A percentile compares a stretch with the other conserved stretches of the same genome.
phyloP scores from a whole-genome alignment of 2,329 filamentous ascomycete species.

The Bipolaris oryzae region DNA sequence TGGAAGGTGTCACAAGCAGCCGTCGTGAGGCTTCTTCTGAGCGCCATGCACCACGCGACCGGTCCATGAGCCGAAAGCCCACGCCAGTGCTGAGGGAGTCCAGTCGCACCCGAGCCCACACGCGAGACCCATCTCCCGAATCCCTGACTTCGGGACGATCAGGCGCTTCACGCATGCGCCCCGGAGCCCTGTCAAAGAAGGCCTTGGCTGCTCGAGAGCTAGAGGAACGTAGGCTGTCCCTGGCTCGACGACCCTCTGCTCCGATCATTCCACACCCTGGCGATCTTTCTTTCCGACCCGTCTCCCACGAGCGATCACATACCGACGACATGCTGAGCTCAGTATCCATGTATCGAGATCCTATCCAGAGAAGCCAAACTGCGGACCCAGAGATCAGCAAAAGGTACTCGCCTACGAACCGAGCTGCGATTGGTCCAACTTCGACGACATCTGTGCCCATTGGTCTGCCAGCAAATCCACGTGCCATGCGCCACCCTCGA shows the following conservation, averaged over 20 bases:
- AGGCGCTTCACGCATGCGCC: slow-evolving; percentile 31
- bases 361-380: slow-evolving; percentile 65
- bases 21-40: slow-evolving; percentile 56
- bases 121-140: slow-evolving; percentile 45
- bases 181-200: slow-evolving; percentile 49
- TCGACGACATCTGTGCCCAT: slow-evolving; percentile 63
- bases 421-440: slow-evolving; percentile 44
- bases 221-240: slow-evolving; percentile 82
- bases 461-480: slow-evolving; percentile 87
- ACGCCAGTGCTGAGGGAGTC: slow-evolving; percentile 37
- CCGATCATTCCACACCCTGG: slow-evolving; percentile 79
- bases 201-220: slow-evolving; percentile 73
- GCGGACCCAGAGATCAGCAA: slow-evolving; percentile 62
- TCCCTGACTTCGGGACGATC: slow-evolving; percentile 43
- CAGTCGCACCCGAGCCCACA: slow-evolving; percentile 42
- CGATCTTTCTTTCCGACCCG: slow-evolving; percentile 50
- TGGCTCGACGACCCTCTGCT: slow-evolving; percentile 75
- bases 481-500: slow-evolving; percentile 83
- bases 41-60: slow-evolving; percentile 42
- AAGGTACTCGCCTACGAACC: slow-evolving; percentile 45
- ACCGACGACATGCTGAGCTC: slow-evolving; percentile 52
- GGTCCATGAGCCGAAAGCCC: slow-evolving; percentile 45
- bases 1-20: slow-evolving; percentile 52
- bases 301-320: slow-evolving; percentile 42
- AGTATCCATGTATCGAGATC: slow-evolving; percentile 43